Evolutionary conservation across 2,329 filamentous ascomycete genomes (phyloP), one percentile per base, ranked within the genome.

Genomic region (Alternaria atra): DNA sequence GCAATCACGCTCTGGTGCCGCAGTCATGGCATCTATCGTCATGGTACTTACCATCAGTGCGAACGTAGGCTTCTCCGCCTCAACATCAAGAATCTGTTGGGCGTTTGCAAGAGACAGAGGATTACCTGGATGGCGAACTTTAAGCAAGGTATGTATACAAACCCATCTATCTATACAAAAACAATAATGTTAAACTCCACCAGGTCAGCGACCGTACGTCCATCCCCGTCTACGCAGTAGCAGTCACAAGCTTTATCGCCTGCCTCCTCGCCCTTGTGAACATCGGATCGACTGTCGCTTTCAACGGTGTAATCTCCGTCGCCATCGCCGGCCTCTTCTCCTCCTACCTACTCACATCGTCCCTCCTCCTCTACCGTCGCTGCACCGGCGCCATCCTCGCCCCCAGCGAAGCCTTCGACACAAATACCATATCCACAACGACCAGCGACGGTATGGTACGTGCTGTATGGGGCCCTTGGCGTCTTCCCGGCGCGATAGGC

Each of bases 241-340:
- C 58, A 29, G 44, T 64, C 12, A 71, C 72, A 13, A 73, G 80
- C 20, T 58, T 79, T 7, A 70, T 82, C 27, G 78, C 79, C 30
- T 68, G 74, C 25, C 69, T 84, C 4, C 75, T 85, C 17, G 79
- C 79, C 0, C 72, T 85, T 17, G 81, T 85, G 70, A 84, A 84
- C 64, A 79, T 86, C 58, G 83, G 82, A 4, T 71, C 69, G 2
- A 56, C 66, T 8, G 60, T 63, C 5, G 73, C 70, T 4, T 76
- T 75, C 65, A 73, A 70, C 46, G 70, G 64, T 17, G 63, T 76
- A 40, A 69, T 73, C n/a, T 73, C 71, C 15, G 57, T 76, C 6
- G 62, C 66, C 8, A 69, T 75, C n/a, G 69, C 66, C 1, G 70
- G 70, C 4, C 58, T 75, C 15, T 74, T 70, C 52, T 60, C 64